Evolutionary conservation across 2,329 filamentous ascomycete species (phyloP), one percentile per base, ranked within the genome.

Genomic region (Penicillium sp.): DNA sequence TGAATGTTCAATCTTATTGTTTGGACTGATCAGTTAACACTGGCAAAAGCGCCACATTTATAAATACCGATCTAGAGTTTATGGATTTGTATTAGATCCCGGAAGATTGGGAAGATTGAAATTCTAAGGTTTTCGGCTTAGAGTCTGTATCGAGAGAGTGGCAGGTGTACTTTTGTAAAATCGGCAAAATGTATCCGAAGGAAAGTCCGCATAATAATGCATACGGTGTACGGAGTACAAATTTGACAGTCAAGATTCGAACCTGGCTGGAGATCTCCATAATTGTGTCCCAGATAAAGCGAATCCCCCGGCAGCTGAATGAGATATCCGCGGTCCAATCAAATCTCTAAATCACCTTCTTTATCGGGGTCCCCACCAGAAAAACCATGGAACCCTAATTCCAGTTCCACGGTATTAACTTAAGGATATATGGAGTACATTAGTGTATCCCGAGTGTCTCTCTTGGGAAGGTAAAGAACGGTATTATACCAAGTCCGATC

Each of bases 291-390:
- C 22, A 28, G 9, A 28, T 28, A 28, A 28, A 28, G 26, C 6
- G 25, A 44, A 38, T 11, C 30, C 26, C 38, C 44, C 58, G 55
- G 58, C 41, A 41, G 30, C 51, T 56, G 51, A 47, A 38, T 42
- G 28, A 41, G 38, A 45, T 33, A 46, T 64, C 61, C 63, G 61
- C 63, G 63, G n/a, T 33, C 63, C 61, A 65, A 64, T 65, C 30
- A 59, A 17, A 17, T 11, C 8, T 7, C 2, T 16, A 9, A 33
- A 19, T 28, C 17, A 28, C 31, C 8, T n/a, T 11, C 10, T 25
- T 31, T 11, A 17, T 54, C 17, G 37, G 30, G 30, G 14, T 30
- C 30, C 37, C 61, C 49, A 41, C 56, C 50, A 57, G 53, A 41
- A 47, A 51, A 60, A 50, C 46, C 42, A 33, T 10, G 54, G 57